Evolutionary conservation across 2,329 filamentous ascomycete genomes (phyloP), one percentile per base, ranked within the genome.

Genomic region (Fusarium sp.): DNA sequence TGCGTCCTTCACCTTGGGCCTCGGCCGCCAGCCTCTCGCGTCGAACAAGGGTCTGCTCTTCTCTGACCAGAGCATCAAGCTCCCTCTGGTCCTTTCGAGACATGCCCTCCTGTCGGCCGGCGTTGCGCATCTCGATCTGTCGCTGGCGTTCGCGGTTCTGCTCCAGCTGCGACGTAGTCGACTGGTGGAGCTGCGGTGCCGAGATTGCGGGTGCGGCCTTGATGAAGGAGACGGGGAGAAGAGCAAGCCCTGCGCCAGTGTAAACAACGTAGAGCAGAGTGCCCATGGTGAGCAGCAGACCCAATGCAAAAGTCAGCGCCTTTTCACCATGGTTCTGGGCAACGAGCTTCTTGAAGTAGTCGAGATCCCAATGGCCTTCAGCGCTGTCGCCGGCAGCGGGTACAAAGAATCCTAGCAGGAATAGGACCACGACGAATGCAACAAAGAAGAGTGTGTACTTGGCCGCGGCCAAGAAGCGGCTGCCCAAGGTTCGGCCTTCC

Each of bases 401-500:
- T 1, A 96, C 88, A 74, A 99, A 97, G 80, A 98, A 97, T 38
- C 95, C 95, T 25, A 98, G 84, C 17, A 97, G 77, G 80, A 99
- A 96, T 13, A 99, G 79, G 41, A 94, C 86, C 43, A 93, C 82
- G 6, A 95, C 85, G 7, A 98, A 83, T 32, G 88, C 77, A 42
- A 98, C 77, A 74, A 98, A 98, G 57, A 87, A 89, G 45, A 93
- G 78, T 1, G 95, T 97, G 78, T 97, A 98, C 77, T 96, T 97
- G 73, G 91, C 80, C 4, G 95, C 92, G n/a, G 88, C 88, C 84
- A 88, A 89, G 57, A 98, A 83, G 50, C 92, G 85, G 70, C 87
- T 84, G 7, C 82, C 83, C 55, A 89, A 76, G 3, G 90, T 89
- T 73, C 93, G 88, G 27, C 85, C 87, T 29, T 96, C 91, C 38